Evolutionary conservation across 495 filamentous ascomycete species (phyloP).

Genomic region (Aspergillus haitiensis): DNA sequence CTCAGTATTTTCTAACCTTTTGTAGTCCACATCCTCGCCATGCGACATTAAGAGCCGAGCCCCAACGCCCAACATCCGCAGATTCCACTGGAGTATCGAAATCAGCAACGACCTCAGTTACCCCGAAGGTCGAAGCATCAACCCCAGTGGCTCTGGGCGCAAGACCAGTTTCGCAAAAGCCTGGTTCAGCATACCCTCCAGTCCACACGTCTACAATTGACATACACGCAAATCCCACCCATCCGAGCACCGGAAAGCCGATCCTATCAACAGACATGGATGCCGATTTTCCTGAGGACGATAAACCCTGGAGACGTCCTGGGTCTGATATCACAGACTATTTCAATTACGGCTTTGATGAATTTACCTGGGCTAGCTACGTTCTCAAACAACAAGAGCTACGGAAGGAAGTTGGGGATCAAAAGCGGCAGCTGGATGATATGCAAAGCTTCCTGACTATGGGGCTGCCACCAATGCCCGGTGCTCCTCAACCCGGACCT

Average conservation of each 20-base stretch:
- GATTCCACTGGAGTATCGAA: constrained; percentile 42
- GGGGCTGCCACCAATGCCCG: constrained; percentile 71
- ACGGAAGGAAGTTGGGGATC: constrained; percentile 67
- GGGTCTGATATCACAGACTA: constrained; percentile 96
- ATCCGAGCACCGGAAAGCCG: constrained; percentile 70
- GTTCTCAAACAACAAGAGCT: constrained; percentile 82
- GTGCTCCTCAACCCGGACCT: constrained; percentile 50
- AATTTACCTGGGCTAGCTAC: constrained; percentile 97
- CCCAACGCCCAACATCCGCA: constrained; percentile 58
- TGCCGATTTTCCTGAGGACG: constrained; percentile 71
- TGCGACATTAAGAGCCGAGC: constrained; percentile 59
- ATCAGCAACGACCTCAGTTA: constrained; percentile 37
- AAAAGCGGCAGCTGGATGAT: constrained; percentile 84
- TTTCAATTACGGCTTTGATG: constrained; percentile 99
- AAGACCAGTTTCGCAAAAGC: constrained; percentile 44
- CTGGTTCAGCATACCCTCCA: constrained; percentile 61
- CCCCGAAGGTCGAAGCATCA: constrained; percentile 44
- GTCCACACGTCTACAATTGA: constrained; percentile 79
- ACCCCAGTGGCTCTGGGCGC: constrained; percentile 44
- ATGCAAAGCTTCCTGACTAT: constrained; percentile 83
- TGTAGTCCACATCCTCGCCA: constrained; percentile 43
- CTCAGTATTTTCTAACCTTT: constrained; percentile 16
- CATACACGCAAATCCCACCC: constrained; percentile 76
- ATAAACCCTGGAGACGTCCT: constrained; percentile 94
- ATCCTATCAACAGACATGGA: constrained; percentile 74